phyloP scores from a whole-genome alignment of 1,284 basidiomycete species.

The Ustilago nuda region DNA sequence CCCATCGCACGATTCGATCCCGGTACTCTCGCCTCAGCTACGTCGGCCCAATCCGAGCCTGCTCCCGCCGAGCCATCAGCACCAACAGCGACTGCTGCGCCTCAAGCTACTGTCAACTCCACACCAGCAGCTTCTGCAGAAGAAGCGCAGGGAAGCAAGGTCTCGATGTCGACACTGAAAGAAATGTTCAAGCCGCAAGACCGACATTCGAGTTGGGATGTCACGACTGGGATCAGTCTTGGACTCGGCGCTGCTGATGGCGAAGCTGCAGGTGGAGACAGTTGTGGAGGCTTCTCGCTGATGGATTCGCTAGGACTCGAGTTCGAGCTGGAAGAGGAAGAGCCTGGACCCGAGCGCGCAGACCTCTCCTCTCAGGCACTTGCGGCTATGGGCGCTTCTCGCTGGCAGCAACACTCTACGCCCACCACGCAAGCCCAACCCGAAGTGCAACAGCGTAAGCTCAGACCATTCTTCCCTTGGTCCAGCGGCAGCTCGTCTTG shows the following conservation, averaged over 20 bases:
- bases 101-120: neutral
- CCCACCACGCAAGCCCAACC: neutral
- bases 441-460: conserved; percentile 13
- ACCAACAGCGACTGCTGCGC: neutral
- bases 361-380: neutral
- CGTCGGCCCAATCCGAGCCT: neutral
- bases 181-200: conserved; percentile 66
- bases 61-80: neutral
- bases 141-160: conserved; percentile 15
- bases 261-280: conserved; percentile 11
- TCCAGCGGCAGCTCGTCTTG: conserved; percentile 14
- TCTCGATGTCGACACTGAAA: conserved; percentile 55
- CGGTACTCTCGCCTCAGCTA: conserved; percentile 11
- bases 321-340: conserved; percentile 52
- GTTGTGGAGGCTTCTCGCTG: conserved; percentile 50
- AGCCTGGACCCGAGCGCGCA: conserved; percentile 9
- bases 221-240: conserved; percentile 28
- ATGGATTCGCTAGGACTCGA: conserved; percentile 59
- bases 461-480: conserved; percentile 22
- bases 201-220: conserved; percentile 5
- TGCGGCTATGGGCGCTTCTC: conserved; percentile 5
- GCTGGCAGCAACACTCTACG: conserved; percentile 5
- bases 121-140: neutral
- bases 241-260: conserved; percentile 11
- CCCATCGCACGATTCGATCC: conserved; percentile 52